Evolutionary conservation across 257 asterid species (phyloP).

Genomic region (Ballota nigra): DNA sequence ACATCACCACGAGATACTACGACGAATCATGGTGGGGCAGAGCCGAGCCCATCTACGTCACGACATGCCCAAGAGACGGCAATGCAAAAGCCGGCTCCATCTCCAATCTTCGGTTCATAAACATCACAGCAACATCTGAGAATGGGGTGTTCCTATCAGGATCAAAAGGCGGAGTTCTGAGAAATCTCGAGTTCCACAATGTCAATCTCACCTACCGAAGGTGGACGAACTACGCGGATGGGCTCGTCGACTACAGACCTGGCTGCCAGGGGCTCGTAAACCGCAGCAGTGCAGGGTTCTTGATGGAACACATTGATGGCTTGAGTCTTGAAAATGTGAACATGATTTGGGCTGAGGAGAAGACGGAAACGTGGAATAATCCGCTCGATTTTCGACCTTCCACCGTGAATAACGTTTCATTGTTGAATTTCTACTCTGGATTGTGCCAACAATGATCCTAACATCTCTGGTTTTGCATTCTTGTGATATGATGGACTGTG

Average conservation of each 20-base stretch:
- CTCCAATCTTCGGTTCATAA: conserved; percentile 66
- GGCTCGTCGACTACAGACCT: conserved; percentile 80
- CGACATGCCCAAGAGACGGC: conserved; percentile 69
- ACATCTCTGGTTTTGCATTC: background rate
- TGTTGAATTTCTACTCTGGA: conserved; percentile 64
- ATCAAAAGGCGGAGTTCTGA: conserved; percentile 57
- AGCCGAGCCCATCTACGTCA: conserved; percentile 87
- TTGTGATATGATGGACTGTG: background rate
- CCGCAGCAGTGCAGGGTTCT: conserved; percentile 75
- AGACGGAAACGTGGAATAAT: conserved; percentile 56
- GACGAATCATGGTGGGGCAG: conserved; percentile 98
- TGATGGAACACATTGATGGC: conserved; percentile 91
- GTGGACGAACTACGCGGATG: conserved; percentile 72
- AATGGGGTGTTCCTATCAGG: conserved; percentile 88
- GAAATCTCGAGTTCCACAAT: conserved; percentile 57
- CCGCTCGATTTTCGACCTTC: conserved; percentile 87
- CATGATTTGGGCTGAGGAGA: conserved; percentile 69
- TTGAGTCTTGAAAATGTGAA: conserved; percentile 54
- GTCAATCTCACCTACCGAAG: conserved; percentile 68
- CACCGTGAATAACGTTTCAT: conserved; percentile 66
- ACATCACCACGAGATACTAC: conserved; percentile 77
- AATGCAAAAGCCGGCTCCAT: conserved; percentile 62
- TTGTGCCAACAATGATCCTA: conserved; percentile 28
- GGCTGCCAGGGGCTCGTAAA: conserved; percentile 83
- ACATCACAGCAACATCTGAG: conserved; percentile 78